These are phyloP conservation scores for Ceratocystis huliohia DNA, from an alignment of 2,329 filamentous ascomycete genomes.

Conservation along the genomic window DNA sequence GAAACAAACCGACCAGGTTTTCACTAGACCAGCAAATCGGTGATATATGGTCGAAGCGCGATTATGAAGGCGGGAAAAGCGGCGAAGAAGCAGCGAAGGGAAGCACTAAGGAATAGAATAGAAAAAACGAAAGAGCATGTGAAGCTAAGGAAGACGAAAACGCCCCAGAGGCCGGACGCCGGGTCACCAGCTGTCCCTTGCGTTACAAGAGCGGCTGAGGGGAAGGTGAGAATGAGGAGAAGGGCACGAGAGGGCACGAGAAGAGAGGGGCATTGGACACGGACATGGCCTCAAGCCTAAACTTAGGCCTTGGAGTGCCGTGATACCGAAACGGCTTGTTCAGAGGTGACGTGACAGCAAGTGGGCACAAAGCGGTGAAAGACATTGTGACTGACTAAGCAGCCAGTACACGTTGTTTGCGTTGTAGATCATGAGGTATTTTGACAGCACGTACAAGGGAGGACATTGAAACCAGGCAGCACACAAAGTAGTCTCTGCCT, in stretches of 20 bases:
- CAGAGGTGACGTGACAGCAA: constrained; percentile 7
- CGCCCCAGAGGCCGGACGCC: neutral
- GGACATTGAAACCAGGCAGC: neutral
- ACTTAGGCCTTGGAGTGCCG: neutral
- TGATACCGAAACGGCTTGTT: constrained; percentile 3
- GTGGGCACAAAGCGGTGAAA: constrained; percentile 5
- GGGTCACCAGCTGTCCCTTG: neutral
- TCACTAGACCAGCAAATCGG: neutral
- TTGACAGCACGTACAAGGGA: neutral
- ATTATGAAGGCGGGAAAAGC: constrained; percentile 2
- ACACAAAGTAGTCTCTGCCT: neutral
- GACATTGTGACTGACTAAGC: neutral
- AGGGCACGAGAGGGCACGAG: neutral
- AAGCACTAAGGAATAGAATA: neutral
- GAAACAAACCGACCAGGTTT: neutral
- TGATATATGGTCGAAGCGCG: constrained; percentile 3
- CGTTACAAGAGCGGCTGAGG: constrained; percentile 1
- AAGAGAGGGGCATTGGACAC: neutral
- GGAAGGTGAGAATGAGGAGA: neutral
- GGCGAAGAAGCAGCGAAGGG: constrained; percentile 5
- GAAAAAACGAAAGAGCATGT: neutral
- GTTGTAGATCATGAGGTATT: neutral
- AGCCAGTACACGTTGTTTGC: neutral
- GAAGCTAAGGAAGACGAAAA: neutral
- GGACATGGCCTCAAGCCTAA: neutral